Evolutionary conservation across 139 green algal species (phyloP).

Genomic region (Trebouxia sp.): DNA sequence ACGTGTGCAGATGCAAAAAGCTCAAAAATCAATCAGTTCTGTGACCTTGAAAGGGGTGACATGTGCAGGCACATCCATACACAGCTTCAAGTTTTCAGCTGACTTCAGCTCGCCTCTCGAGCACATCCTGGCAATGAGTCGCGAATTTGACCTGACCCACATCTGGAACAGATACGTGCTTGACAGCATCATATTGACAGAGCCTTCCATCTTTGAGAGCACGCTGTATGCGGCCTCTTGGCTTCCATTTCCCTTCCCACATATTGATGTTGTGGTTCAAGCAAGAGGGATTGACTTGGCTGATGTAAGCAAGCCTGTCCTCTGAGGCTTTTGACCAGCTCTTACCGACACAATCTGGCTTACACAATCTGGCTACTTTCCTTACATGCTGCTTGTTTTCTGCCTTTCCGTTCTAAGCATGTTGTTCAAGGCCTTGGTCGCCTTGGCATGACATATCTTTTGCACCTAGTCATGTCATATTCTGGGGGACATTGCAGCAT

Average conservation of each 20-base stretch:
- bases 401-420: too few species aligned
- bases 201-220: conserved; percentile 30
- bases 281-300: conserved; percentile 23
- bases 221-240: conserved; percentile 24
- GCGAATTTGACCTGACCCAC: conserved; percentile 49
- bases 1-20: too few species aligned
- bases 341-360: too few species aligned
- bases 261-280: not conserved
- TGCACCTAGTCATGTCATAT: too few species aligned
- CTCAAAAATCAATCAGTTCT: too few species aligned
- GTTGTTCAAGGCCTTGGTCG: too few species aligned
- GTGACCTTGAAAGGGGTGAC: too few species aligned
- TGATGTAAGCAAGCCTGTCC: too few species aligned
- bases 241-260: conserved; percentile 30
- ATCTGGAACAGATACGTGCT: conserved; percentile 46
- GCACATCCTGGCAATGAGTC: conserved; percentile 40
- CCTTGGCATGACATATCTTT: too few species aligned
- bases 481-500: too few species aligned
- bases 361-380: not conserved
- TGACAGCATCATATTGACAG: conserved; percentile 8
- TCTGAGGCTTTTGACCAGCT: not conserved
- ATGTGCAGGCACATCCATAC: conserved; percentile 12
- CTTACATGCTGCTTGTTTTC: not conserved
- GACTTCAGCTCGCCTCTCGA: conserved; percentile 37
- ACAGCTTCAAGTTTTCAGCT: conserved; percentile 38